Base-by-base conservation (phyloP, 306 rosid species). In the Cucurbita ficifolia region DNA sequence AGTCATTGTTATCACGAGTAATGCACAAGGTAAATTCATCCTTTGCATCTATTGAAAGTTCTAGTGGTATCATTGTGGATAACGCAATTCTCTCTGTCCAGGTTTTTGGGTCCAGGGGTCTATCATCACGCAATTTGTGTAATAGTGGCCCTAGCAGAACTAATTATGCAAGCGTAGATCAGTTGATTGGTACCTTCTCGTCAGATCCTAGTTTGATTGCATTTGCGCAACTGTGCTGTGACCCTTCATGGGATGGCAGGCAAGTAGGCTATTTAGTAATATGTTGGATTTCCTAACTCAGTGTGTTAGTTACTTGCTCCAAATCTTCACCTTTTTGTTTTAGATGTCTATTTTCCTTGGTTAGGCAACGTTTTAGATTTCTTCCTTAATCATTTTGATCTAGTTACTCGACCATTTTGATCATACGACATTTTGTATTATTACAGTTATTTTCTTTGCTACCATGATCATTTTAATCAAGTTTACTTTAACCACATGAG, bases 151-250 rank as follows among this genome's bases (percentile, higher is more conserved):
- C 67, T 59, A 80, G 77, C 72, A 96, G 86, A 77, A 86, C 90
- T 80, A 85, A 83, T 82, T 87, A 92, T 78, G 80, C 84, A 40
- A 84, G 97, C 24, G 87, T 93, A 75, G 98, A 93, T 82, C 98
- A 93, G 76, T 81, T 93, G 83, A 96, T 93, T 50, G 81, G 94
- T 78, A 87, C 97, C 82, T 93, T 93, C 86, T 90, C 98, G 62
- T 93, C 98, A 60, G 97, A 93, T 84, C 97, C 98, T 55, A 90
- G 98, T 87, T 88, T 90, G 85, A 90, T 88, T 70, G 98, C 98
- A 51, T 93, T 93, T 81, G 97, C 98, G 56, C 98, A 88, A 82
- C 87, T 87, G 80, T 93, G 97, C 84, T 90, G 96, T 53, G 90
- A 93, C 53, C 90, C 94, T 65, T 87, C 96, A 50, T 90, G 97